Conservation (phyloP, 2,329 filamentous ascomycete species). For the Talaromyces sp. region DNA sequence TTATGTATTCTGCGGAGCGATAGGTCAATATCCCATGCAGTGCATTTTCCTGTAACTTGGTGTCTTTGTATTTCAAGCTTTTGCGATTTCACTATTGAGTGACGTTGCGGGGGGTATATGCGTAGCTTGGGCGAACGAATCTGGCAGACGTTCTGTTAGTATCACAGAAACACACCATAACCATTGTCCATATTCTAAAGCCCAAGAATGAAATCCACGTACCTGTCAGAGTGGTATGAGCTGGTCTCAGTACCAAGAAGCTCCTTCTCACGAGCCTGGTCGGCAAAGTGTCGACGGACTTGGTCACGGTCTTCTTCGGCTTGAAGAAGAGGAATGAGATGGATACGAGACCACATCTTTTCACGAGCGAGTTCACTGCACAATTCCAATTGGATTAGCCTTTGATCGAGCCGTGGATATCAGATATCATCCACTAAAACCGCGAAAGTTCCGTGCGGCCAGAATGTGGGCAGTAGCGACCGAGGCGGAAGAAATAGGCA, state of each 20-base stretch:
- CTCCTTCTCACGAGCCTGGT: constrained; percentile 85
- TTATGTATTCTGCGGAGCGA: not conserved
- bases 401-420: not conserved
- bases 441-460: not conserved
- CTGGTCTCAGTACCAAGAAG: constrained; percentile 76
- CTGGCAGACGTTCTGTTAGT: constrained; percentile 38
- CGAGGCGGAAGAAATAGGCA: not conserved
- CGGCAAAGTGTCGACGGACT: constrained; percentile 78
- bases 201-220: constrained; percentile 31
- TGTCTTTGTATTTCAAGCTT: not conserved
- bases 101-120: constrained; percentile 60
- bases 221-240: constrained; percentile 87
- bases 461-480: not conserved
- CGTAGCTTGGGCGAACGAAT: constrained; percentile 76
- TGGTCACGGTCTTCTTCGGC: constrained; percentile 96
- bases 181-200: not conserved
- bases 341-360: constrained; percentile 97
- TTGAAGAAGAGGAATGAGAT: constrained; percentile 88
- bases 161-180: not conserved
- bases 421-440: not conserved
- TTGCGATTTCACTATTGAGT: constrained; percentile 48
- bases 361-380: constrained; percentile 84
- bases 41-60: not conserved
- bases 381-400: not conserved
- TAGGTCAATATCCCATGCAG: not conserved